Evolutionary conservation across 1,139 yeast genomes (phyloP).

Genomic region (Blastobotrys indianensis): DNA sequence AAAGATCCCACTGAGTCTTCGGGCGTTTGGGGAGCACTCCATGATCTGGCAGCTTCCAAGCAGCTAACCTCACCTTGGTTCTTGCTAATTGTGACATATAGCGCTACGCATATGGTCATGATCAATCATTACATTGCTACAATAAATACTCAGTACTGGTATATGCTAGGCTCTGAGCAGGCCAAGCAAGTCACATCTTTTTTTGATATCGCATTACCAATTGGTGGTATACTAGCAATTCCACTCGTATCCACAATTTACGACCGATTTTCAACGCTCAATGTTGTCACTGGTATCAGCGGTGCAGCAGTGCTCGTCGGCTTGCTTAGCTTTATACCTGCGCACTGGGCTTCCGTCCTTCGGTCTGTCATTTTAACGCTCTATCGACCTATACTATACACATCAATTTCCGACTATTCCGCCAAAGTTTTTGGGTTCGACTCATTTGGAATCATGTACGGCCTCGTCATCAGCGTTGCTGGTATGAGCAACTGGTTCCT

Average conservation of each 20-base stretch:
- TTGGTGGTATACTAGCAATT: constrained; percentile 79
- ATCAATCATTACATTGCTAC: constrained; percentile 92
- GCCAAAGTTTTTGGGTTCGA: constrained; percentile 92
- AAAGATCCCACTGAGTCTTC: constrained; percentile 43
- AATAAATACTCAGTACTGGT: constrained; percentile 69
- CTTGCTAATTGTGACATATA: constrained; percentile 64
- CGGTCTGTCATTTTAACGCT: constrained; percentile 72
- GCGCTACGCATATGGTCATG: constrained; percentile 82
- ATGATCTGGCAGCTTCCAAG: constrained; percentile 51
- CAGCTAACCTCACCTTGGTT: constrained; percentile 81
- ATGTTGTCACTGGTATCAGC: constrained; percentile 50
- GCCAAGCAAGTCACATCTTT: constrained; percentile 59
- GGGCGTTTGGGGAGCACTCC: constrained; percentile 82
- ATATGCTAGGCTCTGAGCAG: constrained; percentile 50
- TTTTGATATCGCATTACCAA: constrained; percentile 78
- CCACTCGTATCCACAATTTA: constrained; percentile 81
- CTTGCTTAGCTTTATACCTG: constrained; percentile 54
- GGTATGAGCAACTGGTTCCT: constrained; percentile 74
- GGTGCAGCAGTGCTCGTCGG: constrained; percentile 57
- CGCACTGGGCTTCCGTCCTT: constrained; percentile 44
- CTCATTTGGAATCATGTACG: constrained; percentile 90
- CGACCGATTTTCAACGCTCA: constrained; percentile 64
- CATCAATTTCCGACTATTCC: constrained; percentile 84
- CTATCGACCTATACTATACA: constrained; percentile 86
- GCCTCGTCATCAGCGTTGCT: constrained; percentile 72